phyloP scores from a whole-genome alignment of 2,329 filamentous ascomycete genomes.

The Beauveria caledonica region DNA sequence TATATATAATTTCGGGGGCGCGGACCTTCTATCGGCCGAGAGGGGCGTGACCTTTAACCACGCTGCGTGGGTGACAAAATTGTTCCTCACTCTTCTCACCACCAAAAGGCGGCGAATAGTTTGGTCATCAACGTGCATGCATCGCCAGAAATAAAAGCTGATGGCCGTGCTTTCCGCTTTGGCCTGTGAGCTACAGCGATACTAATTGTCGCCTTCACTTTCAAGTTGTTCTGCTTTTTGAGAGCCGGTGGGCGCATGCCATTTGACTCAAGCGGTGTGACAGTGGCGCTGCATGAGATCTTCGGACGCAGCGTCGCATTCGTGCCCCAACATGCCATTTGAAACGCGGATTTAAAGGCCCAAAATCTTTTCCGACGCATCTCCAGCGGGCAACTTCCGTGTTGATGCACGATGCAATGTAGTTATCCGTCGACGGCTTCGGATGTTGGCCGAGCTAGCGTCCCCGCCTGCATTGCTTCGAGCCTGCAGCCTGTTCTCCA shows the following conservation, averaged over 20 bases:
- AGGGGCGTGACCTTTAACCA: neutral
- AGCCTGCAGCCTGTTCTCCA: neutral
- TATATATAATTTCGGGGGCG: neutral
- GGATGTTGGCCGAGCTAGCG: conserved; percentile 11
- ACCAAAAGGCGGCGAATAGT: too few species aligned
- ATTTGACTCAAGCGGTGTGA: neutral
- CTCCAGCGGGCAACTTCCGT: conserved; percentile 9
- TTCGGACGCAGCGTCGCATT: neutral
- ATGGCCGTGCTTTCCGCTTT: neutral
- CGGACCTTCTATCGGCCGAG: neutral
- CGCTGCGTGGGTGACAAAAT: too few species aligned
- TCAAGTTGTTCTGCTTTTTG: neutral
- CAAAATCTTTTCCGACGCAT: neutral
- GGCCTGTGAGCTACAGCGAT: neutral
- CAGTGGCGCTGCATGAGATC: neutral
- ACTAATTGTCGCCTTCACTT: neutral
- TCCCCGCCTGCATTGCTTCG: neutral
- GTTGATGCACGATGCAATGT: neutral
- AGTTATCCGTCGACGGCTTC: conserved; percentile 1
- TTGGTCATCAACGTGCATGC: too few species aligned
- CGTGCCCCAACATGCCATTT: neutral
- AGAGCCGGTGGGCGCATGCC: neutral
- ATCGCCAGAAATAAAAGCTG: neutral
- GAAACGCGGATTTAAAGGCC: neutral
- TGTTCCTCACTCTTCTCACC: too few species aligned